Evolutionary conservation across 164 flowering plant species (phyloP).

Genomic region (Pachysandra terminalis): DNA sequence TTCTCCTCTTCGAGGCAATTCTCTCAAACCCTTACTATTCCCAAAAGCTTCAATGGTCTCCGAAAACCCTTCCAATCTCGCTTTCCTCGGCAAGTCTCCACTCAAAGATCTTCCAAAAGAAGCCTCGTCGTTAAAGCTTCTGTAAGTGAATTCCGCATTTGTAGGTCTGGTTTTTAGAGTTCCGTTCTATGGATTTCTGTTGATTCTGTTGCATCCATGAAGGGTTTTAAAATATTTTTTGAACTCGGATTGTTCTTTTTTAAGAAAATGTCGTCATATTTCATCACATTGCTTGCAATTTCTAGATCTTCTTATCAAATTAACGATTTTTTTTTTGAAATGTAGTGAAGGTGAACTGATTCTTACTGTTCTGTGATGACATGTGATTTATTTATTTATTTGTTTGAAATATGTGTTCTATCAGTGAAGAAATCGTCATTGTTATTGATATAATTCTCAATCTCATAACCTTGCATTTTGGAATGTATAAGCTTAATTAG

Average conservation of each 20-base stretch:
- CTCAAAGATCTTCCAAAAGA: constrained; percentile 33
- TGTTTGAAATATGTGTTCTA: neutral
- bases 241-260: neutral
- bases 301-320: too few relatives aligned
- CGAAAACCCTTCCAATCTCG: constrained; percentile 32
- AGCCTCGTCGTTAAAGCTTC: constrained; percentile 51
- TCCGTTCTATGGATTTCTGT: neutral
- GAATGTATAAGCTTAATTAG: too few relatives aligned
- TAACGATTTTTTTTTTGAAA: too few relatives aligned
- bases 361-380: too few relatives aligned
- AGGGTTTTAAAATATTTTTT: neutral
- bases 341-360: too few relatives aligned
- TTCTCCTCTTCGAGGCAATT: constrained; percentile 14
- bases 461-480: too few relatives aligned
- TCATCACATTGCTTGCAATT: too few relatives aligned
- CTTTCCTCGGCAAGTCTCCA: constrained; percentile 27
- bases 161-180: neutral
- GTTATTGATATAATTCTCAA: neutral
- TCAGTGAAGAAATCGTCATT: neutral
- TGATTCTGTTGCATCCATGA: neutral
- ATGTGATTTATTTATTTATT: too few relatives aligned
- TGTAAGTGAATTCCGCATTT: constrained; percentile 33
- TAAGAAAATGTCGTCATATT: neutral
- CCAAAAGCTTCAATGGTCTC: constrained; percentile 40
- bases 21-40: constrained; percentile 35